phyloP scores from a whole-genome alignment of 129 eudicot species.

The Sambucus nigra region DNA sequence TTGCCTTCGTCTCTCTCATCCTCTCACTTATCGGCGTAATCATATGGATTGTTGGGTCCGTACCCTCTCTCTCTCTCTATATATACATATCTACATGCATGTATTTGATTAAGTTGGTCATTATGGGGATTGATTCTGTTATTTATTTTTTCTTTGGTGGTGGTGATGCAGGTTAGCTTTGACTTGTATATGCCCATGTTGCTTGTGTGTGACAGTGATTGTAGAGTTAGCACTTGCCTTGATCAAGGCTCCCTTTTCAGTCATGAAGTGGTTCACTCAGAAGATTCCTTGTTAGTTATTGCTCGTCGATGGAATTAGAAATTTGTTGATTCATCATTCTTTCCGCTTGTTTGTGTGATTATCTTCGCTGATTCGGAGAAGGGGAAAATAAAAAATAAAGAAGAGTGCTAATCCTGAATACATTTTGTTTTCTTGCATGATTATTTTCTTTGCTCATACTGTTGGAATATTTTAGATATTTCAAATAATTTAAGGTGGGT shows the following conservation, averaged over 20 bases:
- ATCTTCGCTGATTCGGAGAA: too few species aligned
- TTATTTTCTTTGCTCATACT: too few species aligned
- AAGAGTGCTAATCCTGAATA: too few species aligned
- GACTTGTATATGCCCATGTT: conserved; percentile 78
- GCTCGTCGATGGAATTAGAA: too few species aligned
- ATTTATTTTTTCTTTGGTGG: background rate
- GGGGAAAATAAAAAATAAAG: too few species aligned
- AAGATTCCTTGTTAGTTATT: conserved; percentile 71
- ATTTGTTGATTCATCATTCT: too few species aligned
- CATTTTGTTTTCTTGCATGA: too few species aligned
- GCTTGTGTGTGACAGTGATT: conserved; percentile 71
- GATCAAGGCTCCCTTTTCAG: conserved; percentile 74
- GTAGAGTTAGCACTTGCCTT: conserved; percentile 66
- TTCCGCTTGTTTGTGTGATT: too few species aligned
- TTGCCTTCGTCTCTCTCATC: conserved; percentile 63
- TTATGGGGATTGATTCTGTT: background rate
- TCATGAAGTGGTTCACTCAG: conserved; percentile 74
- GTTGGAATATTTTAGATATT: too few species aligned
- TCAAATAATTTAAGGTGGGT: too few species aligned
- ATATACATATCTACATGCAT: background rate
- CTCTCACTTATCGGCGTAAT: conserved; percentile 62
- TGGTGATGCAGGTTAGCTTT: conserved; percentile 40
- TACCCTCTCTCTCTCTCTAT: background rate
- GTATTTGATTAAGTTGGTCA: conserved; percentile 2
- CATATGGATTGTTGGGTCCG: conserved; percentile 84